phyloP scores from a whole-genome alignment of 2,329 filamentous ascomycete genomes.

The Penicillium sp. region DNA sequence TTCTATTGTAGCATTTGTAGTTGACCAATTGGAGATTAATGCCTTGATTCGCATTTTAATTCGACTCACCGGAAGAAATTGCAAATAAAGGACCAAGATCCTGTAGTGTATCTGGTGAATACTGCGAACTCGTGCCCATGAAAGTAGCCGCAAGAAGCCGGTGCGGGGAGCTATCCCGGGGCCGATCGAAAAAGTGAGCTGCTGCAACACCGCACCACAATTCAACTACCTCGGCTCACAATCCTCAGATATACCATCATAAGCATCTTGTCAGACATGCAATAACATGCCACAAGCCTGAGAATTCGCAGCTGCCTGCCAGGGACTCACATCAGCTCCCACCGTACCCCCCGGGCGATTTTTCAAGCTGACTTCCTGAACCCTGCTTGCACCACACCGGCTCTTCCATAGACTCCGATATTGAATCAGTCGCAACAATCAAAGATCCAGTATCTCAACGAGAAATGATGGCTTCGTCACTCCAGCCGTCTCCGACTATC shows the following conservation, averaged over 20 bases:
- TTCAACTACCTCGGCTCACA: neutral
- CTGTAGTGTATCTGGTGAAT: neutral
- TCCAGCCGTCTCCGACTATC: conserved; percentile 40
- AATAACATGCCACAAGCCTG: neutral
- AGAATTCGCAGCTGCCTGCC: neutral
- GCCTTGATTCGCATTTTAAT: neutral
- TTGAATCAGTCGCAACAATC: neutral
- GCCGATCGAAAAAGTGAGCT: conserved; percentile 8
- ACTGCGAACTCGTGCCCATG: neutral
- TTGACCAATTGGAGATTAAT: neutral
- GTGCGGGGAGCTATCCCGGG: conserved; percentile 13
- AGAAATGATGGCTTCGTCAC: conserved; percentile 19
- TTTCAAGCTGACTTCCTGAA: conserved; percentile 1
- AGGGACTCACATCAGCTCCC: conserved; percentile 3
- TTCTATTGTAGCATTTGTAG: neutral
- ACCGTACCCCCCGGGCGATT: neutral
- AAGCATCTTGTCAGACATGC: neutral
- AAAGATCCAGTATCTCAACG: neutral
- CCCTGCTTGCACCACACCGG: neutral
- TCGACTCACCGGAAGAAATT: neutral
- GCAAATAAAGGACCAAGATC: neutral
- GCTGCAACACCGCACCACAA: neutral
- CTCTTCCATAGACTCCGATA: neutral
- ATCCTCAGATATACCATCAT: neutral
- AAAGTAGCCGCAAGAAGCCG: neutral